phyloP scores from a whole-genome alignment of 805 yeast genomes.

The Kodamaea lidongshanica region DNA sequence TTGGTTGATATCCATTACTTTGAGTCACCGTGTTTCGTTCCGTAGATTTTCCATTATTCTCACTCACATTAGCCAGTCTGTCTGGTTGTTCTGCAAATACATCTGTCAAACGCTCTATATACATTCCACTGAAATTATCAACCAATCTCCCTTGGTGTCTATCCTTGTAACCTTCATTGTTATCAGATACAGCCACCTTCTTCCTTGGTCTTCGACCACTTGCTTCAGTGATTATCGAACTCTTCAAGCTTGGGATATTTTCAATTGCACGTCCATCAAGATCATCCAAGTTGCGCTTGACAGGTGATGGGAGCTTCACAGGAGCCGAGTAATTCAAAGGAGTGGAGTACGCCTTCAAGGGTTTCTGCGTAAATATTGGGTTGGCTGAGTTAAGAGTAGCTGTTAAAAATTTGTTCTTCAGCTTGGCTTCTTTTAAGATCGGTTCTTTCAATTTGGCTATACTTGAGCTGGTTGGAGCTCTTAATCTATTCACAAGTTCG shows the following conservation, averaged over 20 bases:
- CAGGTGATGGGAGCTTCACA: slow-evolving; percentile 12
- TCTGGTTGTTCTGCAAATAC: too few relatives aligned
- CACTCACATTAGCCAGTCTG: too few relatives aligned
- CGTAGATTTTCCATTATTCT: too few relatives aligned
- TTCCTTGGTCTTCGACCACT: slow-evolving; percentile 21
- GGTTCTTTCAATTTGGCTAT: slow-evolving; percentile 18
- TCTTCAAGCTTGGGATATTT: too few relatives aligned
- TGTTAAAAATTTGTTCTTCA: slow-evolving; percentile 30
- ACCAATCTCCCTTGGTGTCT: too few relatives aligned
- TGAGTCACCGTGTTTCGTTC: too few relatives aligned
- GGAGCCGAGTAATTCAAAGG: slow-evolving; percentile 7
- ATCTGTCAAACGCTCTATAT: too few relatives aligned
- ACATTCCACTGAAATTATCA: too few relatives aligned
- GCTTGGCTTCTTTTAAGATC: slow-evolving; percentile 9
- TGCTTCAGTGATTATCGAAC: slow-evolving; percentile 25
- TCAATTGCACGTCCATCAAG: too few relatives aligned
- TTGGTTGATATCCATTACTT: too few relatives aligned
- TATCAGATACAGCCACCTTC: too few relatives aligned
- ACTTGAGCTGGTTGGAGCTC: slow-evolving; percentile 27
- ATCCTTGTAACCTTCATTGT: too few relatives aligned
- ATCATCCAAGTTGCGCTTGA: slow-evolving; percentile 9
- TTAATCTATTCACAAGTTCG: slow-evolving; percentile 16
- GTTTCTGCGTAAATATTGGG: slow-evolving; percentile 16
- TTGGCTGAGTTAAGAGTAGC: slow-evolving; percentile 31
- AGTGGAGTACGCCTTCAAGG: slow-evolving; percentile 8